Percentiles rank a stretch among this genome's conserved stretches.
phyloP scores from a whole-genome alignment of 768 basidiomycete genomes.

The Chalciporus chontae region DNA sequence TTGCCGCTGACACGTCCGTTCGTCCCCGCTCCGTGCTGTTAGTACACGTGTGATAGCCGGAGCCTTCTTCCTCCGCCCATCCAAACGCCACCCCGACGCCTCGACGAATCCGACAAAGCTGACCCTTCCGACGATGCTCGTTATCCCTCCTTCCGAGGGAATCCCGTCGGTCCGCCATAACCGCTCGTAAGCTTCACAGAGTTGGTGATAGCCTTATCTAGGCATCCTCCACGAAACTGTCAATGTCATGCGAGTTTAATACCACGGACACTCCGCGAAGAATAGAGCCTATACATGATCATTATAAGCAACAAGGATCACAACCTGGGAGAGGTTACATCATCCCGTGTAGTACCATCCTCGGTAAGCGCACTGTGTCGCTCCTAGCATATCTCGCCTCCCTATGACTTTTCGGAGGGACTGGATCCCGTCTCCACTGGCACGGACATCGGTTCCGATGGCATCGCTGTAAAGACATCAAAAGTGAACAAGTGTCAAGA shows the following conservation, averaged over 20 bases:
- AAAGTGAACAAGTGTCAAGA: background rate
- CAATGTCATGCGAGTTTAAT: constrained; percentile 7
- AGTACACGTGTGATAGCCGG: no score
- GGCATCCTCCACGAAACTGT: background rate
- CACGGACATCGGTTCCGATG: constrained; percentile 20
- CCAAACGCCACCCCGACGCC: background rate
- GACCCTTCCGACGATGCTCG: background rate
- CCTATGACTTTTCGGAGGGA: constrained; percentile 19
- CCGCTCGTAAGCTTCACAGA: background rate
- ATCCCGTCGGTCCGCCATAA: constrained; percentile 6
- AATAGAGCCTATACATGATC: constrained; percentile 17
- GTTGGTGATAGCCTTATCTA: background rate
- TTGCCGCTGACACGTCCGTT: no score
- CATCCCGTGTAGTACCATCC: constrained; percentile 4
- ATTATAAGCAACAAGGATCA: constrained; percentile 11
- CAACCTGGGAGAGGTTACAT: background rate
- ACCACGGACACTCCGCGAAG: constrained; percentile 1
- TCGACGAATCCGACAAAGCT: background rate
- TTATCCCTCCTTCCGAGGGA: background rate
- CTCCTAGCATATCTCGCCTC: background rate
- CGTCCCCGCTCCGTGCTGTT: no score
- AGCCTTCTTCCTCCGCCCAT: background rate
- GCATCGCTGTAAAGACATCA: constrained; percentile 6
- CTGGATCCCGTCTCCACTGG: constrained; percentile 13
- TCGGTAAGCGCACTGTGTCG: background rate